Percentiles rank a stretch among this genome's conserved stretches.
Conservation (phyloP, 176 grass and related monocot genomes). For the Musa beccarii region DNA sequence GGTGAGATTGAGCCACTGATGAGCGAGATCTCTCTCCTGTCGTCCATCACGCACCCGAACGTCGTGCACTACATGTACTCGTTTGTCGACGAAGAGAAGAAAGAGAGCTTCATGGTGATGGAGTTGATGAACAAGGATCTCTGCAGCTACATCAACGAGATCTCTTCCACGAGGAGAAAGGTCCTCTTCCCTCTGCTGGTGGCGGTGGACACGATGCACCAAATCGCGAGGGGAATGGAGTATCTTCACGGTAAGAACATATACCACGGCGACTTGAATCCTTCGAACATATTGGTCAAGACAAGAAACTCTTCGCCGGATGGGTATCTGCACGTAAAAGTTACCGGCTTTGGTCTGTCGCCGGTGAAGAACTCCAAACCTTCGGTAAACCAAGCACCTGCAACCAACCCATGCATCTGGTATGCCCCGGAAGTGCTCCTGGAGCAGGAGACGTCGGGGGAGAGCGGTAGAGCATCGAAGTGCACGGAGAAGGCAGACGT, state of each 20-base stretch:
- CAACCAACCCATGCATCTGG: slow-evolving; percentile 53
- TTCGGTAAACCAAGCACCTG: background rate
- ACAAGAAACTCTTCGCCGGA: slow-evolving; percentile 35
- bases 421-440: slow-evolving; percentile 67
- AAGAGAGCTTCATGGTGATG: slow-evolving; percentile 62
- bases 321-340: slow-evolving; percentile 67
- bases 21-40: slow-evolving; percentile 51
- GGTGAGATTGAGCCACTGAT: slow-evolving; percentile 33
- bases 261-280: slow-evolving; percentile 71
- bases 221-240: slow-evolving; percentile 86
- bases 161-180: slow-evolving; percentile 40
- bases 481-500: slow-evolving; percentile 85
- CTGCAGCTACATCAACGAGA: slow-evolving; percentile 52
- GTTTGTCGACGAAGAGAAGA: slow-evolving; percentile 82
- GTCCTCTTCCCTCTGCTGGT: slow-evolving; percentile 53
- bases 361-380: slow-evolving; percentile 28
- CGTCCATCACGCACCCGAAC: slow-evolving; percentile 61
- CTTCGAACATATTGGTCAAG: slow-evolving; percentile 62
- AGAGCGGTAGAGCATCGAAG: background rate
- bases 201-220: slow-evolving; percentile 74
- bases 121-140: slow-evolving; percentile 78
- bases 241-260: slow-evolving; percentile 66
- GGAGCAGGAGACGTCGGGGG: slow-evolving; percentile 18
- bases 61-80: slow-evolving; percentile 49
- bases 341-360: slow-evolving; percentile 38